Evolutionary conservation across 2,329 filamentous ascomycete genomes (phyloP), one percentile per base, ranked within the genome.

Genomic region (Colletotrichum tamarilloi): DNA sequence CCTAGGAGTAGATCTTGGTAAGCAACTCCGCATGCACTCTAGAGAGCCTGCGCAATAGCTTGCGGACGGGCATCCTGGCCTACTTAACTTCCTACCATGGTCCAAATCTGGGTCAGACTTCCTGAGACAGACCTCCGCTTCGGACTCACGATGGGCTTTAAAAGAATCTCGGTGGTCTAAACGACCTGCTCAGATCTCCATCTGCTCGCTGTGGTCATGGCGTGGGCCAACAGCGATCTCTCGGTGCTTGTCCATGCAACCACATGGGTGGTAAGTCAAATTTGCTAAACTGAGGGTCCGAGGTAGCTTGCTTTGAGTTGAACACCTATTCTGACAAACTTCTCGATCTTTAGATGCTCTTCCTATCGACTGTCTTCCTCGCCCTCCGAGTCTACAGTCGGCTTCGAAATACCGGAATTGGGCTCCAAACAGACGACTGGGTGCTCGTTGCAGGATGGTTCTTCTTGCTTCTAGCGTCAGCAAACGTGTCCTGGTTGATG

Each of bases 381-480:
- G 58, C 58, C 22, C 72, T 77, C 5, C 67, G 77, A 46, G 55
- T 78, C 3, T 78, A 76, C 22, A 77, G 74, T 67, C 75, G 76
- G 19, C 22, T 74, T 5, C 75, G 77, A 46, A 65, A 56, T 2
- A 4, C 49, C 56, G 74, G 76, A 8, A 70, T 78, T 1, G 67
- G 73, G 9, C 38, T 82, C 8, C 80, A 80, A 79, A 79, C 78
- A 77, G 80, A 81, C 67, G 80, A 82, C 64, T 76, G 78, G 62
- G 68, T 81, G 28, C 76, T 82, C 26, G 68, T 78, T 11, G 70
- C 62, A 1, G 76, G 80, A 1, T 82, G 78, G 79, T 78, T 78
- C 69, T 63, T 77, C 22, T 68, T 75, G 5, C 62, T 79, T 0
- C 30, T 66, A 76, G 78, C 63, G 72, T 77, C 73, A 68, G 76